Percentiles rank a stretch among this genome's conserved stretches.
Conservation (phyloP, 2,329 filamentous ascomycete species). For the Ophiocordyceps unilateralis region DNA sequence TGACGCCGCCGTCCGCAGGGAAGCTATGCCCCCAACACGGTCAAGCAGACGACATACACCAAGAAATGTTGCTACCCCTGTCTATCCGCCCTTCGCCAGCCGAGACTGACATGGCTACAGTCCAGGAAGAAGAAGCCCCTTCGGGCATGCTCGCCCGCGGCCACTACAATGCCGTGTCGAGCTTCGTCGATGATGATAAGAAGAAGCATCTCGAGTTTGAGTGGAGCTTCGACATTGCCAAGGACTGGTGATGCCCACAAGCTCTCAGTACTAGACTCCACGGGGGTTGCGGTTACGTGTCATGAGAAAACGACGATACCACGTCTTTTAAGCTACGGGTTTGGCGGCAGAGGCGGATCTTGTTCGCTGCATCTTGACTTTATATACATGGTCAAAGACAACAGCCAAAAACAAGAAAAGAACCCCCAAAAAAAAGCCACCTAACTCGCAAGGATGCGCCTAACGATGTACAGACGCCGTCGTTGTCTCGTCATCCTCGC, state of each 20-base stretch:
- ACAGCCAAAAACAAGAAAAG: not conserved
- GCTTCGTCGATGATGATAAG: slow-evolving; percentile 91
- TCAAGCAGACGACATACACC: slow-evolving; percentile 66
- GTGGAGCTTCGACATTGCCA: slow-evolving; percentile 92
- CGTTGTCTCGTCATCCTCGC: not conserved
- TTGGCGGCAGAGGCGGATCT: too few species aligned
- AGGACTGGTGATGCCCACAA: slow-evolving; percentile 59
- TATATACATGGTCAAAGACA: not conserved
- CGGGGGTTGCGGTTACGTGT: slow-evolving; percentile 1
- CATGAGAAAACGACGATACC: slow-evolving; percentile 7
- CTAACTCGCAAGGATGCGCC: not conserved
- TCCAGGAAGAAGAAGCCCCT: slow-evolving; percentile 82
- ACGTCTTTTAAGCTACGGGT: not conserved
- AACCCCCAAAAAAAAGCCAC: not conserved
- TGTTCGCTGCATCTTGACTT: not conserved
- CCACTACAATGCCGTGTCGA: slow-evolving; percentile 76
- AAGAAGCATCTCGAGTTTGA: slow-evolving; percentile 81
- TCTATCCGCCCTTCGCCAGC: not conserved
- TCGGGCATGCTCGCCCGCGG: slow-evolving; percentile 80
- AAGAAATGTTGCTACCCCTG: slow-evolving; percentile 63
- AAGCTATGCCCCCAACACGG: slow-evolving; percentile 84
- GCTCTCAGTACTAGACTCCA: not conserved
- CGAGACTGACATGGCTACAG: slow-evolving; percentile 23
- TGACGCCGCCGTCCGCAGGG: slow-evolving; percentile 34
- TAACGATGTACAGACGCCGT: not conserved